Evolutionary conservation across 2,329 filamentous ascomycete genomes (phyloP).

Genomic region (Periconia sp.): DNA sequence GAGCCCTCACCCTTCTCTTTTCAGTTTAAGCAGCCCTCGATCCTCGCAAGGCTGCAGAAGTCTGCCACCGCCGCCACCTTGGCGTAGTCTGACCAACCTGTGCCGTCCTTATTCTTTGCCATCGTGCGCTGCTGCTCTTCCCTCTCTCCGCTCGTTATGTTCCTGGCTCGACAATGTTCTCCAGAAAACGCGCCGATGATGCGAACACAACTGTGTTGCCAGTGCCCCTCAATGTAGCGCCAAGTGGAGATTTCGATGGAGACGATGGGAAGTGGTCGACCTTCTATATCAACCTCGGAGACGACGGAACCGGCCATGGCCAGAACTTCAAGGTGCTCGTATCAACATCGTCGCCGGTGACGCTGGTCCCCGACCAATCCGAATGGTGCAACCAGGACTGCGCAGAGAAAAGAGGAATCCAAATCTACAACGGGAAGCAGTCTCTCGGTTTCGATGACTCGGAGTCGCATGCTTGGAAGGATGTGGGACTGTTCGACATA

Average conservation of each 20-base stretch:
- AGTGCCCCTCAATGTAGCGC: constrained; percentile 18
- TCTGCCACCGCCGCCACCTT: constrained; percentile 17
- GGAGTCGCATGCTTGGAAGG: constrained; percentile 22
- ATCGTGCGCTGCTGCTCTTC: constrained; percentile 10
- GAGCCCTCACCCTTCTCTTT: constrained; percentile 17
- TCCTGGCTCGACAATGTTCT: constrained; percentile 25
- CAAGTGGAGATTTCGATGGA: constrained; percentile 41
- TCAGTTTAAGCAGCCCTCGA: constrained; percentile 20
- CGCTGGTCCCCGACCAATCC: constrained; percentile 29
- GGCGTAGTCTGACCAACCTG: constrained; percentile 17
- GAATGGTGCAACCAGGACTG: constrained; percentile 37
- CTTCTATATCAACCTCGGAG: constrained; percentile 48
- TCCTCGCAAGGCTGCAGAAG: constrained; percentile 20
- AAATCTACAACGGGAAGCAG: constrained; percentile 22
- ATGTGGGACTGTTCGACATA: constrained; percentile 18
- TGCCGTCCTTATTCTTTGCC: constrained; percentile 20
- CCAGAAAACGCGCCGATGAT: constrained; percentile 27
- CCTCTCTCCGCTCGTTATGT: constrained; percentile 18
- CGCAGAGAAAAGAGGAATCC: constrained; percentile 34
- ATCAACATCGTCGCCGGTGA: constrained; percentile 35
- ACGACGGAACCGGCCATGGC: constrained; percentile 27
- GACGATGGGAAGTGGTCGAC: constrained; percentile 52
- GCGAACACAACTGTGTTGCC: constrained; percentile 12
- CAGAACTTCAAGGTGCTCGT: constrained; percentile 45
- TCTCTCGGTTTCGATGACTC: constrained; percentile 23